A percentile compares a stretch with the other conserved stretches of the same genome.
Evolutionary conservation across 129 eudicot species (phyloP).

Genomic region (Smallanthus sonchifolius): DNA sequence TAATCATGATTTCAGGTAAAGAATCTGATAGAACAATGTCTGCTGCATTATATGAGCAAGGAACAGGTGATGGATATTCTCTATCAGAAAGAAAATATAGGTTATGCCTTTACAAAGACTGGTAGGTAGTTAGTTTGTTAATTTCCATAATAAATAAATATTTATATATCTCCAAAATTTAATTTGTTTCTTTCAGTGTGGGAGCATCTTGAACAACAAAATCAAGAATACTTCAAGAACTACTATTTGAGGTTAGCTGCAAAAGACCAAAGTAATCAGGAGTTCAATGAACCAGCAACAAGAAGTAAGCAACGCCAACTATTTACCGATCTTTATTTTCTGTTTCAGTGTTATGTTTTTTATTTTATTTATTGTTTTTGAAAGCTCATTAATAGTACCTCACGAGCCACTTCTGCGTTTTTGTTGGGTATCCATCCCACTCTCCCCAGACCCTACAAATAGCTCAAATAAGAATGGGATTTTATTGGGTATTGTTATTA

Average conservation of each 20-base stretch:
- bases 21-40: not conserved
- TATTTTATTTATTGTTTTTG: not conserved
- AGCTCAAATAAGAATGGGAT: no score
- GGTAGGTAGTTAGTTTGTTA: not conserved
- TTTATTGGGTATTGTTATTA: no score
- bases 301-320: not conserved
- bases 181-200: not conserved
- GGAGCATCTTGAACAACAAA: not conserved
- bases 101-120: not conserved
- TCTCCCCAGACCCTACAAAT: no score
- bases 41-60: no score
- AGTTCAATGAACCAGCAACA: not conserved
- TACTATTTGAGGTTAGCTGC: not conserved
- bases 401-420: no score
- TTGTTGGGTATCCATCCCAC: no score
- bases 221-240: not conserved
- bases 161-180: not conserved
- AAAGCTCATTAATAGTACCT: no score
- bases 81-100: not conserved
- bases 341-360: not conserved
- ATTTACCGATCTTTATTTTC: not conserved
- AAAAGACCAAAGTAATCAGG: constrained; percentile 17
- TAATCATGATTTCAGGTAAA: not conserved
- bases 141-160: not conserved
- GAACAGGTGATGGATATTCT: no score